Evolutionary conservation across 345 rosid species (phyloP).

Genomic region (Zanthoxylum bungeanum): DNA sequence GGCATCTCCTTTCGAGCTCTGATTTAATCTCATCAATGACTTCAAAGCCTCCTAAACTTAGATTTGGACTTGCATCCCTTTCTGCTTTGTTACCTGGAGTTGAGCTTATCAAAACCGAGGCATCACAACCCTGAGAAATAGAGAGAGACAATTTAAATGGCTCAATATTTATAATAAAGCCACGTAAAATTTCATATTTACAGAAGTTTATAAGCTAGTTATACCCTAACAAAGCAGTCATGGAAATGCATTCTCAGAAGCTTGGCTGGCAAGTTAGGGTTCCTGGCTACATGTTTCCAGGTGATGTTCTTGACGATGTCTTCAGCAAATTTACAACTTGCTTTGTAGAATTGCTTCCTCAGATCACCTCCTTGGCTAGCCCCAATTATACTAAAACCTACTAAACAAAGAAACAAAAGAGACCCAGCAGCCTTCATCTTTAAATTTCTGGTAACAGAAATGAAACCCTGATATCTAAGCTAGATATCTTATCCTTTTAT

Average conservation of each 20-base stretch:
- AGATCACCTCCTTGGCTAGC: slow-evolving; percentile 28
- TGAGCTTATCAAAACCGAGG: slow-evolving; percentile 46
- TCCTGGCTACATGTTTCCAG: slow-evolving; percentile 29
- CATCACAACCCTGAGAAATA: slow-evolving; percentile 69
- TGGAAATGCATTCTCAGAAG: slow-evolving; percentile 63
- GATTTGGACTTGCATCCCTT: too few species aligned
- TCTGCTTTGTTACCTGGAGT: too few species aligned
- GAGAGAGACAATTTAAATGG: too few species aligned
- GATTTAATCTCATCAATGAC: too few species aligned
- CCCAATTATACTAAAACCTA: slow-evolving; percentile 7
- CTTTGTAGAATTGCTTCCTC: slow-evolving; percentile 34
- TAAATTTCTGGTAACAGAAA: too few species aligned
- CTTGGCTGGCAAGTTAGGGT: slow-evolving; percentile 40
- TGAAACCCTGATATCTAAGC: too few species aligned
- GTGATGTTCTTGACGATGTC: slow-evolving; percentile 33
- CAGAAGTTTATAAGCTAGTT: neutral
- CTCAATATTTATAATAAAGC: too few species aligned
- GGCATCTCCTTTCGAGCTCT: too few species aligned
- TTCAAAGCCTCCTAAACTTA: too few species aligned
- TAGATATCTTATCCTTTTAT: too few species aligned
- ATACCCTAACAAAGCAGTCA: slow-evolving; percentile 67
- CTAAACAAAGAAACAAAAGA: slow-evolving; percentile 18
- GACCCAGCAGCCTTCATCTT: slow-evolving; percentile 13
- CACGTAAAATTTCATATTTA: too few species aligned
- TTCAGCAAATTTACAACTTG: slow-evolving; percentile 37